Evolutionary conservation across 176 grass and related monocot genomes (phyloP).

Genomic region (Tillandsia fasciculata): DNA sequence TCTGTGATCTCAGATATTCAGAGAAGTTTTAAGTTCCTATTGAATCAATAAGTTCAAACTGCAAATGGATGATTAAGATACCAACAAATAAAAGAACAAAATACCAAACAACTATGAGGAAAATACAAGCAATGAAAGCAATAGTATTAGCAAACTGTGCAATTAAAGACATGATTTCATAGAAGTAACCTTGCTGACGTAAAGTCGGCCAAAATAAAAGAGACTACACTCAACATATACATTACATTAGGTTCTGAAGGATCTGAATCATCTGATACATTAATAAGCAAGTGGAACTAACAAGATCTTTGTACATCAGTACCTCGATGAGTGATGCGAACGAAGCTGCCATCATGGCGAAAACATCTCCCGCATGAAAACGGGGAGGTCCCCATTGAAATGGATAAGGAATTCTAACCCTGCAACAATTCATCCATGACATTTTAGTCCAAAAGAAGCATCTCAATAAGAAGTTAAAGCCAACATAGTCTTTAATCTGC

Average conservation of each 20-base stretch:
- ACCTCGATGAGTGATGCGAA: conserved; percentile 93
- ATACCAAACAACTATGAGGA: neutral
- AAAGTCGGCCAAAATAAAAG: neutral
- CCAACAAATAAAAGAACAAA: neutral
- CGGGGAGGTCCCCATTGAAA: conserved; percentile 91
- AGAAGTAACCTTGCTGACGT: neutral
- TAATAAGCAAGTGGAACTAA: neutral
- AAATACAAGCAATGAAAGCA: neutral
- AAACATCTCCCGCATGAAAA: conserved; percentile 65
- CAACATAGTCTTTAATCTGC: neutral
- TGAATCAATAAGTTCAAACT: neutral
- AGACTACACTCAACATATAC: neutral
- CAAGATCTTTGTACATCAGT: neutral
- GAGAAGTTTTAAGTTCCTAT: neutral
- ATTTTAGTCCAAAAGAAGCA: neutral
- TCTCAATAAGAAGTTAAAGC: neutral
- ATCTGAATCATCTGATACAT: neutral
- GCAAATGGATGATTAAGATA: neutral
- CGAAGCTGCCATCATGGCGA: conserved; percentile 87
- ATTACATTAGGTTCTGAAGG: neutral
- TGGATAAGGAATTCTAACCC: conserved; percentile 89
- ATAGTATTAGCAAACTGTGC: neutral
- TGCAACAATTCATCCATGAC: conserved; percentile 14
- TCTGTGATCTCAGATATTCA: neutral
- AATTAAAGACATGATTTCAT: neutral